These are phyloP conservation scores for Aspergillus sclerotioniger DNA, from an alignment of 495 filamentous ascomycete genomes.

Conservation along the genomic window DNA sequence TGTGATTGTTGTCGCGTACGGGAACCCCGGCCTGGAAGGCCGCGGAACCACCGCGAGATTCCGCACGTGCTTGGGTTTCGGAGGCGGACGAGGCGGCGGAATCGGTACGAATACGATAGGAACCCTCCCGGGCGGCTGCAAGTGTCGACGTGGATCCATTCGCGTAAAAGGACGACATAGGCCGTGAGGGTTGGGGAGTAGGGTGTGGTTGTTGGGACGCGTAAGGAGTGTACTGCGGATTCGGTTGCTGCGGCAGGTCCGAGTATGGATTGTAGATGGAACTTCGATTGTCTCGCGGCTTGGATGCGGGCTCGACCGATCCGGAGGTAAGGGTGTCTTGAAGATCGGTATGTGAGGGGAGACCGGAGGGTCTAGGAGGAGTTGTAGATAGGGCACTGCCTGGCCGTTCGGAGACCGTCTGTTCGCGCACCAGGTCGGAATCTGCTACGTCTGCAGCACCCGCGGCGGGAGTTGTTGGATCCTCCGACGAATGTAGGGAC, in stretches of 20 bases:
- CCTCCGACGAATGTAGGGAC: conserved; percentile 56
- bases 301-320: conserved; percentile 17
- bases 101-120: conserved; percentile 61
- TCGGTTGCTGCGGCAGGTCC: conserved; percentile 19
- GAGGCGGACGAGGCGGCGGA: conserved; percentile 62
- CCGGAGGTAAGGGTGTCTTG: conserved; percentile 23
- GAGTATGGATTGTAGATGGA: conserved; percentile 25
- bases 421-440: conserved; percentile 19
- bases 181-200: conserved; percentile 41
- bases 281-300: conserved; percentile 29
- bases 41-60: conserved; percentile 59
- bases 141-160: conserved; percentile 39
- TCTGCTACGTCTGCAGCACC: conserved; percentile 23
- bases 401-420: conserved; percentile 23
- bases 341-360: conserved; percentile 16
- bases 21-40: conserved; percentile 64
- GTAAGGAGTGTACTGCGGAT: conserved; percentile 34
- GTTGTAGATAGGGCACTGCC: conserved; percentile 12
- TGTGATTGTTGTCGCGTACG: conserved; percentile 67
- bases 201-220: conserved; percentile 45
- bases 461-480: conserved; percentile 29
- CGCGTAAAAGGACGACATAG: conserved; percentile 55
- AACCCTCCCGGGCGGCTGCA: conserved; percentile 44
- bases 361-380: conserved; percentile 4
- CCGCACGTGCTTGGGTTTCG: conserved; percentile 52